Conservation (phyloP, 2,329 filamentous ascomycete species). For the Phyllosticta ampelicida region DNA sequence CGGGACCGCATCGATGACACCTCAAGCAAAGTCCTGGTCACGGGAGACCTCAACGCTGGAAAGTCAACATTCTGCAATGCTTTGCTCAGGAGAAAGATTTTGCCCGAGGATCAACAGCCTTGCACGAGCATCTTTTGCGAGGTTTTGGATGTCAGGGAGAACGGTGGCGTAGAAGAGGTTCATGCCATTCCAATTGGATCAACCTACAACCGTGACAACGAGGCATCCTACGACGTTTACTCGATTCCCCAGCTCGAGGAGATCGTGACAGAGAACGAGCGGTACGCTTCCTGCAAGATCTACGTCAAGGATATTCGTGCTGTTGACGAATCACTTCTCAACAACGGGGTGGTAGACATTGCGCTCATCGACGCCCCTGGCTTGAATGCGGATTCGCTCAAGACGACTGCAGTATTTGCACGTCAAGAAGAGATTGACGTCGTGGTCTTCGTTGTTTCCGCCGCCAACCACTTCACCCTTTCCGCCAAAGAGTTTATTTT, state of each 20-base stretch:
- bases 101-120: slow-evolving; percentile 95
- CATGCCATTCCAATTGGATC: slow-evolving; percentile 81
- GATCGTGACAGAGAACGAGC: slow-evolving; percentile 79
- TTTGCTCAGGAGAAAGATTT: slow-evolving; percentile 77
- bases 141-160: slow-evolving; percentile 84
- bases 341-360: slow-evolving; percentile 97
- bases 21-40: slow-evolving; percentile 91
- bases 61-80: slow-evolving; percentile 99
- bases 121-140: slow-evolving; percentile 99
- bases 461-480: slow-evolving; percentile 93
- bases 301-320: slow-evolving; percentile 84
- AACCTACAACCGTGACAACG: slow-evolving; percentile 77
- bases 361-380: slow-evolving; percentile 94
- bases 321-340: slow-evolving; percentile 86
- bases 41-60: slow-evolving; percentile 90
- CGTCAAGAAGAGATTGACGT: slow-evolving; percentile 98
- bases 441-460: slow-evolving; percentile 95
- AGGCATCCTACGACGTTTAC: slow-evolving; percentile 88
- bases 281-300: slow-evolving; percentile 91
- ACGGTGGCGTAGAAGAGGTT: slow-evolving; percentile 84
- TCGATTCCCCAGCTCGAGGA: slow-evolving; percentile 67
- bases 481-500: slow-evolving; percentile 97
- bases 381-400: slow-evolving; percentile 88
- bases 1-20: slow-evolving; percentile 95
- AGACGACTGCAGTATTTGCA: slow-evolving; percentile 95